Conservation (phyloP, 2,329 filamentous ascomycete species). For the Tolypocladium capitatum region DNA sequence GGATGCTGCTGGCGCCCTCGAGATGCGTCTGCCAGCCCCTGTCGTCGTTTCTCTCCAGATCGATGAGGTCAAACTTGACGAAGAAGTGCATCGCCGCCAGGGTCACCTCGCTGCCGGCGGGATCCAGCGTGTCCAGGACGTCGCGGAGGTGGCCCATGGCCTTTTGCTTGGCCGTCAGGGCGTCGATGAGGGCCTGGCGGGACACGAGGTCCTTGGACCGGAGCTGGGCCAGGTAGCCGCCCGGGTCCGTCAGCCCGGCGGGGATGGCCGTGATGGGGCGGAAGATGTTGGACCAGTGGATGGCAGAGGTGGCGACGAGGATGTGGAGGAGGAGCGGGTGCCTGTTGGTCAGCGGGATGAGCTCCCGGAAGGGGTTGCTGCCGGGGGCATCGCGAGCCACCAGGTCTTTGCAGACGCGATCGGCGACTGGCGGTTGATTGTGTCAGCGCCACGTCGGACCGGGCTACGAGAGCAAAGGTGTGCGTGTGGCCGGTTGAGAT, state of each 20-base stretch:
- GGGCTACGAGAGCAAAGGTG: neutral
- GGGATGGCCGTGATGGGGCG: conserved; percentile 19
- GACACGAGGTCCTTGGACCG: conserved; percentile 25
- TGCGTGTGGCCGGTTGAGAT: neutral
- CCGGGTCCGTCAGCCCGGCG: conserved; percentile 18
- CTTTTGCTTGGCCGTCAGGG: conserved; percentile 31
- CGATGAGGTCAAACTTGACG: conserved; percentile 37
- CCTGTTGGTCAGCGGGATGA: conserved; percentile 31
- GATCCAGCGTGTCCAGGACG: conserved; percentile 24
- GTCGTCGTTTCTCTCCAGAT: conserved; percentile 27
- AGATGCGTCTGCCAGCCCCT: conserved; percentile 33
- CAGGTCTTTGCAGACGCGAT: conserved; percentile 40
- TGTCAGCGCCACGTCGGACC: conserved; percentile 9
- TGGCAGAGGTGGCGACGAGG: conserved; percentile 33
- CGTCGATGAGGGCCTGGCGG: conserved; percentile 29
- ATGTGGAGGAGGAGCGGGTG: conserved; percentile 35
- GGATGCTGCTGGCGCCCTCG: conserved; percentile 29
- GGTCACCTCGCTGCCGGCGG: conserved; percentile 30
- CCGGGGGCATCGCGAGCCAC: conserved; percentile 32
- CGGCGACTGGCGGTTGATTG: conserved; percentile 21
- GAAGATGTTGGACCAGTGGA: conserved; percentile 34
- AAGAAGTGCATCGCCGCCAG: conserved; percentile 37
- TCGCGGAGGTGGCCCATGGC: conserved; percentile 29
- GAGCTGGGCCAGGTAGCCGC: conserved; percentile 21
- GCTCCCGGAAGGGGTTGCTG: conserved; percentile 34